Percentiles rank a stretch among this genome's conserved stretches.
Conservation (phyloP, 2,329 filamentous ascomycete species). For the Pseudogymnoascus sp. region DNA sequence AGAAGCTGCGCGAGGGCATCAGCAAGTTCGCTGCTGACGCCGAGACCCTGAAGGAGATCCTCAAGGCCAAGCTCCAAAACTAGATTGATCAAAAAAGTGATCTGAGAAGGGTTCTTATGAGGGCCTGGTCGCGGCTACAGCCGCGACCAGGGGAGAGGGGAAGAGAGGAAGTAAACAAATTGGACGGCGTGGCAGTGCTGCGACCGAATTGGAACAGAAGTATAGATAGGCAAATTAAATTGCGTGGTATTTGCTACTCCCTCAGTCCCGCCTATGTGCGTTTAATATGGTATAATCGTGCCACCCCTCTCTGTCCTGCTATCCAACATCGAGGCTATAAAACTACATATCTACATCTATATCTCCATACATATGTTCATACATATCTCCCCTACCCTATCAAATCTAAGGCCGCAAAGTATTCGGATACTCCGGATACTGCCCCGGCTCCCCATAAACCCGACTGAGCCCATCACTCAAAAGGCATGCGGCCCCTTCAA, state of each 20-base stretch:
- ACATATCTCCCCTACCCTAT: neutral
- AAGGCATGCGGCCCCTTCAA: conserved; percentile 17
- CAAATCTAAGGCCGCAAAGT: conserved; percentile 19
- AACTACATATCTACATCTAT: neutral
- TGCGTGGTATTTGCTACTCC: neutral
- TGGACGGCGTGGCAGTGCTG: neutral
- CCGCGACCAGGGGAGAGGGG: neutral
- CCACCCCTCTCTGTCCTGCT: neutral
- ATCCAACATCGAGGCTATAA: neutral
- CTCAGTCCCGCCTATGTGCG: neutral
- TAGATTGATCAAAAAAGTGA: neutral
- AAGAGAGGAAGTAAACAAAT: neutral
- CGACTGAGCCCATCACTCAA: conserved; percentile 21
- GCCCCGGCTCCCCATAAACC: conserved; percentile 17
- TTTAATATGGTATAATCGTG: neutral
- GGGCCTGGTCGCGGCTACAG: neutral
- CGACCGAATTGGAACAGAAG: neutral
- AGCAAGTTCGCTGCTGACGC: conserved; percentile 98
- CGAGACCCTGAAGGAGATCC: conserved; percentile 82
- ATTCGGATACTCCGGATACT: conserved; percentile 18
- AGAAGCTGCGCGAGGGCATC: conserved; percentile 99
- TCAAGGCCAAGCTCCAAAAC: conserved; percentile 61
- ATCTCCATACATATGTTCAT: neutral
- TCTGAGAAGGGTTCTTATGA: neutral
- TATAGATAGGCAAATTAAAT: neutral